Base-by-base conservation (phyloP, 495 filamentous ascomycete species). In the Annulohypoxylon maeteangense region DNA sequence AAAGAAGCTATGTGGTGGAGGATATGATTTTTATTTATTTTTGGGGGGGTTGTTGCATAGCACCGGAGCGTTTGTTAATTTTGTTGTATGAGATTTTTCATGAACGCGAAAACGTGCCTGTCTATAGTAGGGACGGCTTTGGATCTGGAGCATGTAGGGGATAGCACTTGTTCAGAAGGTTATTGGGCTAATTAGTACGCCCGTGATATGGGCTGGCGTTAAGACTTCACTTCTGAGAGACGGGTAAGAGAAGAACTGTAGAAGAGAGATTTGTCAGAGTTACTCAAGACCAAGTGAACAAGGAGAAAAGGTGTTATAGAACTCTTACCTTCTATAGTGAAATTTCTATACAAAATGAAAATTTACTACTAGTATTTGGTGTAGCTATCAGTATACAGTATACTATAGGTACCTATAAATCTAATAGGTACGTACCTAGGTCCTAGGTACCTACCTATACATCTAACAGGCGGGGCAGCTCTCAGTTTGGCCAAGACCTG, bases 191-290 rank as follows among this genome's bases (percentile, higher is more conserved):
- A 55, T 29, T 25, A n/a, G n/a, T n/a, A 18, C 34, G 27, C 56
- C 27, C 53, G 57, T 58, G 31, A 36, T 22, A 40, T 62, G 50
- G 62, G 31, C 32, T 51, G 68, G 68, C 62, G 62, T 71, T 62
- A 25, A 18, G 12, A 32, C 31, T 48, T 36, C 16, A 36, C 25
- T 34, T 54, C 14, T 42, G 20, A 56, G 20, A 57, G 27, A 34
- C 14, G 8, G 47, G 29, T 22, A 48, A 22, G 48, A 4, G 50
- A 22, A 32, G 11, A 36, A 42, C 56, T 59, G 32, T 71, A 63
- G 42, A 62, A 34, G 22, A 53, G 22, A 14, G 58, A 44, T 56
- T 54, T 54, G 18, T n/a, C 57, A 62, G 65, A 62, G 50, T 18
- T n/a, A 20, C 11, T 11, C 6, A 56, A 31, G 23, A 18, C 18